Percentiles rank a stretch among this genome's conserved stretches.
Conservation (phyloP, 179 eudicot species). For the Patellifolia procumbens region DNA sequence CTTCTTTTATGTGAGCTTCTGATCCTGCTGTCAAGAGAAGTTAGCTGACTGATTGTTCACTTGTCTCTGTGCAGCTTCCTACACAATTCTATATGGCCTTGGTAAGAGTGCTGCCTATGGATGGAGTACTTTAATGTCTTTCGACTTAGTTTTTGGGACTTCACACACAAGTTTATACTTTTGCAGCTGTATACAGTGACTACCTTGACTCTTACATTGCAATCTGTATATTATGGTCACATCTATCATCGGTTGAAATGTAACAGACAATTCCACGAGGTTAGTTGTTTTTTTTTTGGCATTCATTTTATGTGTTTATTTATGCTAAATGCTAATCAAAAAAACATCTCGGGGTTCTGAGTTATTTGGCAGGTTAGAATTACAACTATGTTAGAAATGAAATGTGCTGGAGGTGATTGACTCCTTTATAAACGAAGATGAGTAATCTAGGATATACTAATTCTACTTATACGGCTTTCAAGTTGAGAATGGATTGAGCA, state of each 20-base stretch:
- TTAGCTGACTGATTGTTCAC: conserved; percentile 9
- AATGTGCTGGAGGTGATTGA: neutral
- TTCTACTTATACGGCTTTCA: neutral
- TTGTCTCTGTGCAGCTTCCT: conserved; percentile 60
- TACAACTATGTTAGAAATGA: neutral
- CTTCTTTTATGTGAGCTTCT: neutral
- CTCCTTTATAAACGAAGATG: neutral
- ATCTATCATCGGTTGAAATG: conserved; percentile 50
- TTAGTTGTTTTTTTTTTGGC: conserved; percentile 29
- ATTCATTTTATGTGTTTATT: neutral
- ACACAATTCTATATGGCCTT: conserved; percentile 74
- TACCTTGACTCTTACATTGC: conserved; percentile 55
- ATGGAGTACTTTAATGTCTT: neutral
- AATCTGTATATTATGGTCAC: conserved; percentile 57
- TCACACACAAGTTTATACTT: conserved; percentile 3
- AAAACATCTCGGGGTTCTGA: neutral
- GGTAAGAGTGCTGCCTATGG: conserved; percentile 36
- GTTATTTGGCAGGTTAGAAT: neutral
- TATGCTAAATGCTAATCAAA: neutral
- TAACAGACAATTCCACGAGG: conserved; percentile 47
- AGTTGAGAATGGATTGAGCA: neutral
- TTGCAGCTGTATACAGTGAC: conserved; percentile 59
- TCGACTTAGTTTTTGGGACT: neutral
- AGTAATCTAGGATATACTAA: neutral
- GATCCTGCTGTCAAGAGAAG: neutral